Conservation (phyloP, 352 stramenopile species). For the Phytopythium vexans region DNA sequence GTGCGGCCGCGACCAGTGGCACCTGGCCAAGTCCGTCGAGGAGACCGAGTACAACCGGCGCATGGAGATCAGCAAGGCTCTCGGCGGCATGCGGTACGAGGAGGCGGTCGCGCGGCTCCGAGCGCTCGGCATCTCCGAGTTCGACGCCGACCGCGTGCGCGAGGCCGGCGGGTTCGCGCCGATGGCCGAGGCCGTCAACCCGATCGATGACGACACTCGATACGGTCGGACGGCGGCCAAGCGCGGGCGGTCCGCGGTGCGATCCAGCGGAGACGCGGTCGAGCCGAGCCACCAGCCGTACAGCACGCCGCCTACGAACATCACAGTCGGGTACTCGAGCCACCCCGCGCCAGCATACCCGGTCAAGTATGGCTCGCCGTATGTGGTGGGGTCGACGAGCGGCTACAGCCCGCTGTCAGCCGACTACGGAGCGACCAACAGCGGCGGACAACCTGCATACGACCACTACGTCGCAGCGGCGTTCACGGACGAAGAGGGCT, state of each 20-base stretch:
- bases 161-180: background rate
- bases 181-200: background rate
- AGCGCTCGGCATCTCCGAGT: constrained; percentile 53
- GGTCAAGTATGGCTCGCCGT: constrained; percentile 12
- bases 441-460: constrained; percentile 23
- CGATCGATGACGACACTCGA: background rate
- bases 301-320: no score
- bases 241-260: background rate
- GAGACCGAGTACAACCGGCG: constrained; percentile 82
- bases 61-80: constrained; percentile 80
- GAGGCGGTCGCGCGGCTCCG: constrained; percentile 66
- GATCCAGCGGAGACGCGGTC: no score
- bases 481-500: constrained; percentile 63
- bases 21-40: constrained; percentile 77
- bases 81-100: constrained; percentile 81
- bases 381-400: constrained; percentile 20
- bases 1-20: constrained; percentile 81
- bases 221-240: background rate
- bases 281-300: no score
- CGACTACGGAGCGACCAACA: constrained; percentile 10
- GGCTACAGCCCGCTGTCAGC: constrained; percentile 23
- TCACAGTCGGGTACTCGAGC: no score
- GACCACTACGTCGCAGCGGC: constrained; percentile 51
- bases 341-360: constrained; percentile 1
- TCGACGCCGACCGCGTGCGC: constrained; percentile 46